Evolutionary conservation across 2,329 filamentous ascomycete genomes (phyloP).

Genomic region (Sodiomyces alkalinus): DNA sequence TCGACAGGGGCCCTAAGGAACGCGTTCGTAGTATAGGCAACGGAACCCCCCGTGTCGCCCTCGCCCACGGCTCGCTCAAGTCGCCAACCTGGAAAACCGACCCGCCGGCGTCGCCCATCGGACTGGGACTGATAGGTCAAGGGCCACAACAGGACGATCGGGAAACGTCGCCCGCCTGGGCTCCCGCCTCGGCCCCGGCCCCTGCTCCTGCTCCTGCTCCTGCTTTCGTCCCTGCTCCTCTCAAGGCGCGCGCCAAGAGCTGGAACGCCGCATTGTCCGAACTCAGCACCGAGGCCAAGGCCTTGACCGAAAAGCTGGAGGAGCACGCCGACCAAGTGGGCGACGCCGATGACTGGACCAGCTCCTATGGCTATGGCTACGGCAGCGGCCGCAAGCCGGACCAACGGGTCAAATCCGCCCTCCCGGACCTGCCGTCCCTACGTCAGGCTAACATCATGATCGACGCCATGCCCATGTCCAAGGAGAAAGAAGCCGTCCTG

Average conservation of each 20-base stretch:
- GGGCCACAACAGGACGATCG: constrained; percentile 4
- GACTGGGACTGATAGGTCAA: too few species aligned
- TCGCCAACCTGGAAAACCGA: constrained; percentile 40
- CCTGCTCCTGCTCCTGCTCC: constrained; percentile 24
- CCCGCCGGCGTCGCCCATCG: constrained; percentile 16
- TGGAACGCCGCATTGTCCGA: constrained; percentile 59
- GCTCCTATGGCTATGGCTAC: constrained; percentile 4
- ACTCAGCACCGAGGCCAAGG: constrained; percentile 57
- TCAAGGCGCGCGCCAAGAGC: constrained; percentile 48
- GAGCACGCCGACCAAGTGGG: constrained; percentile 51
- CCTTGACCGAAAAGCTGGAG: constrained; percentile 66
- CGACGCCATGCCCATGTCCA: constrained; percentile 68
- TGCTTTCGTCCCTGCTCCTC: constrained; percentile 23
- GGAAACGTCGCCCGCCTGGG: not conserved
- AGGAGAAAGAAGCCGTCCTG: constrained; percentile 73
- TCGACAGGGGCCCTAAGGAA: constrained; percentile 34
- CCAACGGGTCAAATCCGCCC: constrained; percentile 46
- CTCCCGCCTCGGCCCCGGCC: constrained; percentile 8
- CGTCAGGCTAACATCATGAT: constrained; percentile 69
- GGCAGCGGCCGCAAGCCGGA: constrained; percentile 20
- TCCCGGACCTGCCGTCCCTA: constrained; percentile 54
- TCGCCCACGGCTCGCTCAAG: constrained; percentile 43
- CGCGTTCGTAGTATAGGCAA: constrained; percentile 43
- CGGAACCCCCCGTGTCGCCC: constrained; percentile 44
- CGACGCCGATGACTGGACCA: constrained; percentile 18